Conservation (phyloP, 768 basidiomycete genomes). For the Suillus weaverae region DNA sequence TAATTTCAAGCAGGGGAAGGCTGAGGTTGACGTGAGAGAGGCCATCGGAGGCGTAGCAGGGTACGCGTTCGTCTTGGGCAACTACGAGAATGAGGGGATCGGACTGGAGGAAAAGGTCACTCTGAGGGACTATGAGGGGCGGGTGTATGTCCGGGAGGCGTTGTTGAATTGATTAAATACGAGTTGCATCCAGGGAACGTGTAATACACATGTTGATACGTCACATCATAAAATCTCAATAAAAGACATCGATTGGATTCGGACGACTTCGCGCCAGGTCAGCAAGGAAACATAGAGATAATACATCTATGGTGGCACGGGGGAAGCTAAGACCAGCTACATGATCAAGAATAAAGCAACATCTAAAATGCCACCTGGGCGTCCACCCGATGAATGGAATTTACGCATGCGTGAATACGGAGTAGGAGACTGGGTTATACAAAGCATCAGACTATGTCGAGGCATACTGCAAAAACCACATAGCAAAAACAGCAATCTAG, state of each 20-base stretch:
- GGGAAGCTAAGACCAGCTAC: neutral
- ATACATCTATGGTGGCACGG: neutral
- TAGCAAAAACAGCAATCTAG: neutral
- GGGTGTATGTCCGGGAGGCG: slow-evolving; percentile 21
- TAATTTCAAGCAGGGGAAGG: slow-evolving; percentile 42
- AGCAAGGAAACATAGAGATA: neutral
- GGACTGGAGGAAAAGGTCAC: slow-evolving; percentile 10
- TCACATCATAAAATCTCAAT: neutral
- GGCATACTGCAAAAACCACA: neutral
- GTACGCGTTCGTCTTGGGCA: slow-evolving; percentile 24
- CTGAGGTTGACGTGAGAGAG: slow-evolving; percentile 15
- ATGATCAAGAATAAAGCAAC: neutral
- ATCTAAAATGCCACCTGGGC: slow-evolving; percentile 1
- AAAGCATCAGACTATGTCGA: neutral
- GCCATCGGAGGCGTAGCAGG: slow-evolving; percentile 7
- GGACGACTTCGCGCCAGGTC: neutral
- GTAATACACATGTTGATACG: neutral
- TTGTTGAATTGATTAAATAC: neutral
- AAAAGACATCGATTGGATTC: neutral
- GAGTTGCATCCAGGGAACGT: neutral
- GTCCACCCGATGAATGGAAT: neutral
- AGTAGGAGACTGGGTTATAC: neutral
- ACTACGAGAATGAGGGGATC: slow-evolving; percentile 18
- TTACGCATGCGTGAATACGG: neutral
- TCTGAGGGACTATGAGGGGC: slow-evolving; percentile 32